Evolutionary conservation across 768 basidiomycete genomes (phyloP), one percentile per base, ranked within the genome.

Genomic region (Termitomyces sp.): DNA sequence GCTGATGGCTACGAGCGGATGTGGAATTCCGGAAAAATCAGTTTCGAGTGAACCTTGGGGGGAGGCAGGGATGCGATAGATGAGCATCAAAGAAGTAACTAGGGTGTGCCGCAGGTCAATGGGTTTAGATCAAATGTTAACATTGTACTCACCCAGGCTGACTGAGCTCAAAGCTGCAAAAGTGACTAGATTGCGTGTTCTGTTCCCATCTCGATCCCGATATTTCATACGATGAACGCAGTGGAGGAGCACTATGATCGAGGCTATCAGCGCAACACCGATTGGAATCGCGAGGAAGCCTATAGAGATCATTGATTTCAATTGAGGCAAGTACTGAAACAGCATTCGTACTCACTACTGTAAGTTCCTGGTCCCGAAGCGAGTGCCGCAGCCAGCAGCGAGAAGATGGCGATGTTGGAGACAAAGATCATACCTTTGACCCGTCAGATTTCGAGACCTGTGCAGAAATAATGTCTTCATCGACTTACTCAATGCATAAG

Each of bases 31-130:
- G 38, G 59, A 59, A 22, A 76, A 71, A 52, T 76, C 72, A 4
- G 57, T 56, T 62, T 70, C 71, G 28, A 74, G 64, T 36, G 55
- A 59, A n/a, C 50, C 64, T 16, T 62, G 66, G 40, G 16, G 33
- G 32, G 26, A 57, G 11, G 57, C n/a, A 26, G 62, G 66, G 32
- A 70, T 68, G 47, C 70, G 72, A 46, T 66, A 40, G 1, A 73
- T 66, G 45, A 74, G 50, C 6, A 62, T 58, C 26, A 62, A 26
- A 5, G 28, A 65, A 58, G 32, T 60, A 26, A 60, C 70, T 70
- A n/a, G 8, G 13, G 38, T 26, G 8, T 38, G 4, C 26, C 36
- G 44, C n/a, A 28, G 6, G 11, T 47, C 16, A 24, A 35, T 20
- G 3, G 14, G 22, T 36, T 46, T 22, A 38, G 3, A 1, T 41